Base-by-base conservation (phyloP, 2,329 filamentous ascomycete species). In the Epichloe coenophiala region DNA sequence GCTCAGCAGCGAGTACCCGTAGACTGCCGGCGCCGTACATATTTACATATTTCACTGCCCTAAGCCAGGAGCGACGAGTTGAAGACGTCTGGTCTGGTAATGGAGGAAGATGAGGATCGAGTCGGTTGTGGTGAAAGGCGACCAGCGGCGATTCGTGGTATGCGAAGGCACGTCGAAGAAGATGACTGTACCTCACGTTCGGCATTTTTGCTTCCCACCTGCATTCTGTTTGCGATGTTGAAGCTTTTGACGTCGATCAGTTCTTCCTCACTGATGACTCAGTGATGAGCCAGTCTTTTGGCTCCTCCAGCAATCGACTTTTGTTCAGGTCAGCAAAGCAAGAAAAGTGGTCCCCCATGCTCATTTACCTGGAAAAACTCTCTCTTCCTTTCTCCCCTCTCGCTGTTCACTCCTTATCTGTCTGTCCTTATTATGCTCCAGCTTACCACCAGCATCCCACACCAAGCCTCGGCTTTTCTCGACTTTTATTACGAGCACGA, bases 1-100 rank as follows among this genome's bases (percentile, higher is more conserved):
- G 56, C 47, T 41, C 33, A 51, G 56, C 55, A 60, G 51, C 35
- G 57, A 47, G 53, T 60, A 59, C 58, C 19, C 42, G 46, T 31
- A 31, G 31, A 31, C 31, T 31, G 8, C 31, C 31, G 31, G 9
- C 31, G 31, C 31, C 9, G 8, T 31, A 23, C 21, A 23, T 23
- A 23, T 23, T 23, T 5, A 5, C 21, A 23, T 23, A 31, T 31
- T 11, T 9, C 8, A 31, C 31, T 31, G 31, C 31, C 31, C 31
- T 11, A 31, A 31, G 31, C 31, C 31, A 31, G 31, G 9, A 31
- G 31, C 31, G 31, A 31, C 31, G 9, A 31, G 31, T 4, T 31
- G 8, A 9, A 31, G 27, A 31, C 27, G 27, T 31, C 27, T 27
- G 23, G 23, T 27, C 23, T 27, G 23, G 23, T 8, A 27, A 27